Evolutionary conservation across 169 alveolate genomes (phyloP).

Genomic region (Cryptosporidium ubiquitum): DNA sequence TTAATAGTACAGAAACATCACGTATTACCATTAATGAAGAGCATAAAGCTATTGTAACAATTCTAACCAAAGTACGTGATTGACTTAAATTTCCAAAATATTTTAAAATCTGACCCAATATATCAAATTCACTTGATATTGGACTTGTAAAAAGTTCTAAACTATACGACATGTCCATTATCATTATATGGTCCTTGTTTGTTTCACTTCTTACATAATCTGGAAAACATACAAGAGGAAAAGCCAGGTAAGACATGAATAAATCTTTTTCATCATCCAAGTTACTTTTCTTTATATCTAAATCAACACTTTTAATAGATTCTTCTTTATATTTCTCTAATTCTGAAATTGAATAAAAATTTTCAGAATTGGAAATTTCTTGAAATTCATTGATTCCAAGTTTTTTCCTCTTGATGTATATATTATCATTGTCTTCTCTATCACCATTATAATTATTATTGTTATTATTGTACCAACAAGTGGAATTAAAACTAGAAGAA

Average conservation of each 20-base stretch:
- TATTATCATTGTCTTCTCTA: background rate
- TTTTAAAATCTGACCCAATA: slow-evolving; percentile 38
- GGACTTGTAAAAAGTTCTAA: slow-evolving; percentile 70
- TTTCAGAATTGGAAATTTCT: background rate
- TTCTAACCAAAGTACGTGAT: slow-evolving; percentile 47
- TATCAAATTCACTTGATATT: slow-evolving; percentile 64
- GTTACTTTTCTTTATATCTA: too few relatives aligned
- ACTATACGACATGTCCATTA: slow-evolving; percentile 27
- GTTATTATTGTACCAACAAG: background rate
- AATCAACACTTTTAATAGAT: background rate
- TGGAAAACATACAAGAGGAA: slow-evolving; percentile 59
- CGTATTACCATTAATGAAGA: slow-evolving; percentile 57
- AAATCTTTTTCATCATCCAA: background rate
- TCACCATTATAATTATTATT: background rate
- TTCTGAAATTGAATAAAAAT: background rate
- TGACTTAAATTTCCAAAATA: slow-evolving; percentile 24
- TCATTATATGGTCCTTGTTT: background rate
- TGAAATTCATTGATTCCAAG: background rate
- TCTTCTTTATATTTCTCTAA: background rate
- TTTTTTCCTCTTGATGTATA: background rate
- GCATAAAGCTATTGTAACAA: slow-evolving; percentile 53
- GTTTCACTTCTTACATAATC: slow-evolving; percentile 16
- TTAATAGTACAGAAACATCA: slow-evolving; percentile 30
- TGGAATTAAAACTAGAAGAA: background rate
- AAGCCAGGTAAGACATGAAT: background rate